Evolutionary conservation across 495 filamentous ascomycete species (phyloP).

Genomic region (Thermochaetoides thermophila): DNA sequence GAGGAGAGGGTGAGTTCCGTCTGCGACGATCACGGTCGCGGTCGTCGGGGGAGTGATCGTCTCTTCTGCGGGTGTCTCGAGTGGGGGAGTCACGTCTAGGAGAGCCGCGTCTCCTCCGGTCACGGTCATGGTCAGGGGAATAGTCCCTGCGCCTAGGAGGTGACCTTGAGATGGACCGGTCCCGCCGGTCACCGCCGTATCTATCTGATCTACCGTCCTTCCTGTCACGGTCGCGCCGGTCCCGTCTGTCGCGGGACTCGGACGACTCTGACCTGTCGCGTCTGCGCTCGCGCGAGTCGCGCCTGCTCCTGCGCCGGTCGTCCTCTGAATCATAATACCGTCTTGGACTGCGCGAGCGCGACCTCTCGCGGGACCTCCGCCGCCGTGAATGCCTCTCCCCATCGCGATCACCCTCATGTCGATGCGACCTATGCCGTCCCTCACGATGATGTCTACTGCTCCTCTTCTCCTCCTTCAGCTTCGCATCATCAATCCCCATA

Average conservation of each 20-base stretch:
- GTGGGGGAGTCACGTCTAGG: constrained; percentile 7
- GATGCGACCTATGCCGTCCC: constrained; percentile 35
- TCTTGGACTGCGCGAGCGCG: constrained; percentile 17
- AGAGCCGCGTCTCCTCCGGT: constrained; percentile 1
- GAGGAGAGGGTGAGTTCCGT: neutral
- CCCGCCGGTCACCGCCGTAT: constrained; percentile 2
- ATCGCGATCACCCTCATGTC: constrained; percentile 15
- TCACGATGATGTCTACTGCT: too few relatives aligned
- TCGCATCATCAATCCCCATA: constrained; percentile 36
- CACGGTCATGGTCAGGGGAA: neutral
- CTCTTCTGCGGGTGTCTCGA: constrained; percentile 16
- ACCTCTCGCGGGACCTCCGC: constrained; percentile 26
- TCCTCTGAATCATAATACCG: constrained; percentile 20
- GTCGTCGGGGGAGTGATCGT: constrained; percentile 7
- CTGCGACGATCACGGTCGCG: constrained; percentile 6
- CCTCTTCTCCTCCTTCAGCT: constrained; percentile 23
- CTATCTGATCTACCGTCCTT: constrained; percentile 2
- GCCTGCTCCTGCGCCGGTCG: constrained; percentile 16
- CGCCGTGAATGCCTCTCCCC: constrained; percentile 20
- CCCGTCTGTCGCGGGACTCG: constrained; percentile 10
- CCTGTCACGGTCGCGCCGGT: constrained; percentile 5
- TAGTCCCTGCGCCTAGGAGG: too few relatives aligned
- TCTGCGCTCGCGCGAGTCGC: constrained; percentile 18
- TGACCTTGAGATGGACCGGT: too few relatives aligned
- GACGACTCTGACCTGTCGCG: constrained; percentile 14